Conservation (phyloP, 306 rosid genomes). For the Vigna reflexopilosa region DNA sequence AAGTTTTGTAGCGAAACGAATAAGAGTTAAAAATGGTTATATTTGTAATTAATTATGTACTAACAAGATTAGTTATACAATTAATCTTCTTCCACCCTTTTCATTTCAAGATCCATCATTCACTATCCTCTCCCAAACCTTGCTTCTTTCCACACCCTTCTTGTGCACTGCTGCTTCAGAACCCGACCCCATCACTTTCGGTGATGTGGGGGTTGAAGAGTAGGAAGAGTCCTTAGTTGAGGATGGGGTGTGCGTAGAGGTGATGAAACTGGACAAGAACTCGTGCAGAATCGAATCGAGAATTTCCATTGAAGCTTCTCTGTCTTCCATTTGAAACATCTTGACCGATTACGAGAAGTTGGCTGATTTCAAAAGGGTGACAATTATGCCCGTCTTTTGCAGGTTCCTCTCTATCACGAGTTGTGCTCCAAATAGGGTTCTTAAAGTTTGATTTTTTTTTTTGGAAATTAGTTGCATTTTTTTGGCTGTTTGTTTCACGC, state of each 20-base stretch:
- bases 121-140: conserved; percentile 26
- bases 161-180: conserved; percentile 52
- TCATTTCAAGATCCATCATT: conserved; percentile 25
- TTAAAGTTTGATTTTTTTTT: conserved; percentile 24
- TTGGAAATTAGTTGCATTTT: conserved; percentile 24
- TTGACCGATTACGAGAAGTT: conserved; percentile 86
- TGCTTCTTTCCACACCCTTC: conserved; percentile 36
- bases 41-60: no score
- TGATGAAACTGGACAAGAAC: conserved; percentile 61
- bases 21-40: no score
- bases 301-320: conserved; percentile 64
- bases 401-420: conserved; percentile 48
- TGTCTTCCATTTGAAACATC: conserved; percentile 64
- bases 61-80: no score
- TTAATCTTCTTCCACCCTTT: conserved; percentile 29
- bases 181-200: conserved; percentile 40
- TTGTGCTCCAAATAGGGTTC: conserved; percentile 6
- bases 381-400: conserved; percentile 74
- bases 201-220: conserved; percentile 23
- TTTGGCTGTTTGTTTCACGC: neutral
- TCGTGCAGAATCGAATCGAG: conserved; percentile 70
- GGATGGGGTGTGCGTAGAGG: conserved; percentile 61
- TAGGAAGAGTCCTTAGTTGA: conserved; percentile 36
- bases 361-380: conserved; percentile 67
- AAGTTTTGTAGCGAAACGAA: no score